Conservation (phyloP, 495 filamentous ascomycete genomes). For the Pseudotulostoma volvatum region DNA sequence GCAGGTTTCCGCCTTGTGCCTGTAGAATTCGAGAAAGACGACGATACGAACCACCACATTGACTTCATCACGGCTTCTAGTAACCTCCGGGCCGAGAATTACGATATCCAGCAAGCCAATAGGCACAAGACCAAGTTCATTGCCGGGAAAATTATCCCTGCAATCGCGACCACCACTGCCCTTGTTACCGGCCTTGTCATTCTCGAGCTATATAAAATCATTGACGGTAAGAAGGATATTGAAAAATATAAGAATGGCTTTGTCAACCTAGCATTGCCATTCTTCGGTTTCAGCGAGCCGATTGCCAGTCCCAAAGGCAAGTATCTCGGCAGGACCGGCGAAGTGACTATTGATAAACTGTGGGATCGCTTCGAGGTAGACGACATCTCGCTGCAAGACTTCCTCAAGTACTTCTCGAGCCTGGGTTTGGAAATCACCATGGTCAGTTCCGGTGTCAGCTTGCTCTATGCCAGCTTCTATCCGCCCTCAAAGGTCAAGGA, state of each 20-base stretch:
- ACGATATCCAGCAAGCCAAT: slow-evolving; percentile 83
- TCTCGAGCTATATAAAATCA: slow-evolving; percentile 88
- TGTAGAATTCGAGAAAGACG: slow-evolving; percentile 98
- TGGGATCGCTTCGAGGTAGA: slow-evolving; percentile 96
- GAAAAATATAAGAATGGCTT: slow-evolving; percentile 99
- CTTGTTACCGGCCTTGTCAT: slow-evolving; percentile 87
- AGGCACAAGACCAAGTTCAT: slow-evolving; percentile 98
- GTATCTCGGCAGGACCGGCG: slow-evolving; percentile 55
- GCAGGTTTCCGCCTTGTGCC: slow-evolving; percentile 75
- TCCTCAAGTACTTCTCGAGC: slow-evolving; percentile 62
- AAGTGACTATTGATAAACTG: slow-evolving; percentile 81
- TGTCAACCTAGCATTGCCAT: slow-evolving; percentile 88
- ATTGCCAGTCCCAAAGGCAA: slow-evolving; percentile 82
- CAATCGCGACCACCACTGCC: slow-evolving; percentile 94
- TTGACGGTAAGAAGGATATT: slow-evolving; percentile 86
- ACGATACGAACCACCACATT: slow-evolving; percentile 95
- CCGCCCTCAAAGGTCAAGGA: slow-evolving; percentile 79
- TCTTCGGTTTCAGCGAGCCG: slow-evolving; percentile 96
- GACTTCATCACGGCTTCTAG: slow-evolving; percentile 97
- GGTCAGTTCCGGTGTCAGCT: slow-evolving; percentile 88
- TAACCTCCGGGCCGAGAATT: slow-evolving; percentile 94
- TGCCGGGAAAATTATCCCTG: slow-evolving; percentile 98
- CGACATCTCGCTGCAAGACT: slow-evolving; percentile 68
- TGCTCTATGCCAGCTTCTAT: slow-evolving; percentile 95
- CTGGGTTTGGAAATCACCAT: slow-evolving; percentile 75